Evolutionary conservation across 2,329 filamentous ascomycete genomes (phyloP), one percentile per base, ranked within the genome.

Genomic region (Cordyceps javanica): DNA sequence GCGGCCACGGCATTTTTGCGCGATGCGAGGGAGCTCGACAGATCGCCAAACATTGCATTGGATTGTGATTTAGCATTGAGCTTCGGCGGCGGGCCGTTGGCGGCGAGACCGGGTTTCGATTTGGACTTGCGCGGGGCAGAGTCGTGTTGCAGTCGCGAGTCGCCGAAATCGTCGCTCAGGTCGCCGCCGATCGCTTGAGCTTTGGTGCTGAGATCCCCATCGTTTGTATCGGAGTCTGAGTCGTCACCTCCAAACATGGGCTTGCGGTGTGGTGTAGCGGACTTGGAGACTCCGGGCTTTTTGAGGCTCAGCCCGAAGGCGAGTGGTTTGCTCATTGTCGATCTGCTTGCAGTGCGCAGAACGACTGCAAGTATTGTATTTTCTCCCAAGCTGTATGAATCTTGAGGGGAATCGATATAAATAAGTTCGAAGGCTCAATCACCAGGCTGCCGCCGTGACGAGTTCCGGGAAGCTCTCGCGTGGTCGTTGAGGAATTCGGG

Each of bases 1-100:
- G 88, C 89, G 16, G 83, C 82, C 61, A 85, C 77, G 38, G 83
- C 81, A 63, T 88, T 79, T 64, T 82, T 84, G 55, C 82, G 81
- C 26, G 87, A 83, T 30, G 83, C 76, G 32, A 87, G 76, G 1
- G 82, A 74, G 64, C 83, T 82, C 3, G 88, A 89, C 1, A 90
- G 78, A 66, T 91, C 87, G 36, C 81, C 81, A 63, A 83, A 86
- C 67, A 79, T 75, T 51, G 73, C 72, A 56, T 71, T 75, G 13
- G 69, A 64, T 50, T 42, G 66, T 5, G 70, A 68, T 60, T 79
- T 81, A 28, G 71, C 63, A 57, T 77, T 79, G 49, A 75, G 67
- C 65, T 74, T 72, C 58, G 80, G 73, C 46, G 76, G 70, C 63
- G 73, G 70, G 2, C 68, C 63, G 2, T 72, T 72, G 8, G 64